Conservation (phyloP, 148 eudicot species). For the Chenopodium formosanum region DNA sequence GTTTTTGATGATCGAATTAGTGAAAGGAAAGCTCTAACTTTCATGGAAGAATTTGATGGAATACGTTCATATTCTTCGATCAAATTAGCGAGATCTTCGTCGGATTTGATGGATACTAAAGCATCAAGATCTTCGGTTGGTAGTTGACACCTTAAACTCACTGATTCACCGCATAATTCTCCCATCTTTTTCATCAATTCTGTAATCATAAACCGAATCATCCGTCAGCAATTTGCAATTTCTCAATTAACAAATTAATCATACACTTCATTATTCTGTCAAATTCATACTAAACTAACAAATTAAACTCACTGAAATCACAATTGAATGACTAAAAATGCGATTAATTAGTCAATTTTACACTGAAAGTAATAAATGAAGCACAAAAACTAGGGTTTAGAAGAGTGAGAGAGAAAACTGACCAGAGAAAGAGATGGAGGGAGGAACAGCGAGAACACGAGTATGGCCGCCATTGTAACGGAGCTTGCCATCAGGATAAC, state of each 20-base stretch:
- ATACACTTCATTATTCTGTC: not conserved
- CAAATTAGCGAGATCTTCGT: slow-evolving; percentile 66
- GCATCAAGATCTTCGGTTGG: slow-evolving; percentile 84
- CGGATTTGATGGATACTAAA: slow-evolving; percentile 63
- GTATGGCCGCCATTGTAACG: slow-evolving; percentile 88
- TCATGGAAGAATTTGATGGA: slow-evolving; percentile 27
- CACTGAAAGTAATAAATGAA: too few species aligned
- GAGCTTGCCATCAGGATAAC: slow-evolving; percentile 73
- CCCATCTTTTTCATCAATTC: slow-evolving; percentile 61
- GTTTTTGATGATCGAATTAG: slow-evolving; percentile 24
- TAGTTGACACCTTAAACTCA: slow-evolving; percentile 59
- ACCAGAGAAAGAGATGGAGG: slow-evolving; percentile 68
- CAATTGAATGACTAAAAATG: too few species aligned
- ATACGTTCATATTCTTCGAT: slow-evolving; percentile 68
- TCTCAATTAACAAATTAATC: too few species aligned
- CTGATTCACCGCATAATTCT: slow-evolving; percentile 50
- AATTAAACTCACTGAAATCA: not conserved
- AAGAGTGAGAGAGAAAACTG: slow-evolving; percentile 5
- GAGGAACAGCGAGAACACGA: slow-evolving; percentile 66
- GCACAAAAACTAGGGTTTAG: too few species aligned
- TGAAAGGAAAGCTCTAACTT: slow-evolving; percentile 68
- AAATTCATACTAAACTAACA: not conserved
- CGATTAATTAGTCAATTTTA: too few species aligned
- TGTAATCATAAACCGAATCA: slow-evolving; percentile 18
- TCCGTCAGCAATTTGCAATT: not conserved